Evolutionary conservation across 2,329 filamentous ascomycete species (phyloP), one percentile per base, ranked within the genome.

Genomic region (Aspergillus proliferans): DNA sequence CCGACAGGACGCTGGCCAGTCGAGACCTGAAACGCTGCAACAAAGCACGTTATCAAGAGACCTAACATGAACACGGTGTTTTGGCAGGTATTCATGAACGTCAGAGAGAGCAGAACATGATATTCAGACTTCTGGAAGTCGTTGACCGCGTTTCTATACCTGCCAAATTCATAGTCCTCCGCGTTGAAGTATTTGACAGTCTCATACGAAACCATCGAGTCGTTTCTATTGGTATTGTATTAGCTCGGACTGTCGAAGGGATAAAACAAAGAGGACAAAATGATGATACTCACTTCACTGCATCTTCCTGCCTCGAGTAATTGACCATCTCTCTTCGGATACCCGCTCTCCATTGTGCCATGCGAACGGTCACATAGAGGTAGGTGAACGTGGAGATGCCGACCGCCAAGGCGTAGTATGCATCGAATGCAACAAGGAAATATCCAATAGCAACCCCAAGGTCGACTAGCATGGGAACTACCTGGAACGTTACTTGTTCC

Each of bases 201-300:
- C 73, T 98, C 93, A 68, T 97, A 98, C n/a, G 90, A 95, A 53
- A 93, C 90, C 75, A 98, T 93, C 0, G 93, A 97, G 68, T 98
- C 93, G 65, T 96, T 97, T 72, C 77, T 81, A 40, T 21, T 12
- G 18, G 12, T 12, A 19, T 4, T 40, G 38, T 8, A 12, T 21
- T 19, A 40, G n/a, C 21, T 14, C 6, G 18, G 7, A 10, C 18
- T 40, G 18, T 12, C n/a, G n/a, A 12, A 40, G 12, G 12, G 10
- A 40, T 15, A 10, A 18, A 10, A 19, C 38, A 10, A 21, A 40
- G 22, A 18, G 9, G 19, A 22, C 10, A 14, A 40, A 40, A 40
- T 19, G 10, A 19, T 22, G 18, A 14, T 19, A 73, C 77, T 70
- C 66, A 81, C 78, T 97, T 97, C 58, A 97, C 90, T 6, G 93